Conservation (phyloP, 257 asterid genomes). For the Solanum okadae region DNA sequence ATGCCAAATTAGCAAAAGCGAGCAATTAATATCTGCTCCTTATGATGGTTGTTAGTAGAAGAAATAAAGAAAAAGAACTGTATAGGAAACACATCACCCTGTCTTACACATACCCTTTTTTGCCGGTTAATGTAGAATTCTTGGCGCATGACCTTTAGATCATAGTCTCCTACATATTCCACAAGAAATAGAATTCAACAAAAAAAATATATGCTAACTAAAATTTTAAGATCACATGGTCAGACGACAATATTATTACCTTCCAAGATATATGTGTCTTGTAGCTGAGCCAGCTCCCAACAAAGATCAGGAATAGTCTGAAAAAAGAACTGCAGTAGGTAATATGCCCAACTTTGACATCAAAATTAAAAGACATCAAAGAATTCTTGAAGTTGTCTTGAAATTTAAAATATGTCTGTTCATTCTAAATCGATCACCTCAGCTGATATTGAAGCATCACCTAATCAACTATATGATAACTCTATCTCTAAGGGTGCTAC, state of each 20-base stretch:
- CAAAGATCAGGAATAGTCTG: slow-evolving; percentile 96
- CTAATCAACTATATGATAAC: background rate
- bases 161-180: slow-evolving; percentile 69
- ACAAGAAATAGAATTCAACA: background rate
- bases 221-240: background rate
- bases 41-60: background rate
- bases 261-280: slow-evolving; percentile 94
- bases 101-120: slow-evolving; percentile 56
- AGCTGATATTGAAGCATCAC: background rate
- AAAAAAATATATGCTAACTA: slow-evolving; percentile 1
- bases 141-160: slow-evolving; percentile 98
- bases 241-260: slow-evolving; percentile 28
- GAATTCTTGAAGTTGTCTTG: background rate
- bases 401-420: background rate
- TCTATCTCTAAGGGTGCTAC: background rate
- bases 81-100: background rate
- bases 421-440: background rate
- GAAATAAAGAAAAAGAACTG: background rate
- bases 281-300: slow-evolving; percentile 96
- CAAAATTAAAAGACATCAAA: background rate
- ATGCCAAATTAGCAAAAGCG: background rate
- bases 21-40: background rate
- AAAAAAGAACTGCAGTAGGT: slow-evolving; percentile 18
- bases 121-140: slow-evolving; percentile 88
- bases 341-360: background rate